Base-by-base conservation (phyloP, 1,284 basidiomycete species). In the Polyporus tsugae region DNA sequence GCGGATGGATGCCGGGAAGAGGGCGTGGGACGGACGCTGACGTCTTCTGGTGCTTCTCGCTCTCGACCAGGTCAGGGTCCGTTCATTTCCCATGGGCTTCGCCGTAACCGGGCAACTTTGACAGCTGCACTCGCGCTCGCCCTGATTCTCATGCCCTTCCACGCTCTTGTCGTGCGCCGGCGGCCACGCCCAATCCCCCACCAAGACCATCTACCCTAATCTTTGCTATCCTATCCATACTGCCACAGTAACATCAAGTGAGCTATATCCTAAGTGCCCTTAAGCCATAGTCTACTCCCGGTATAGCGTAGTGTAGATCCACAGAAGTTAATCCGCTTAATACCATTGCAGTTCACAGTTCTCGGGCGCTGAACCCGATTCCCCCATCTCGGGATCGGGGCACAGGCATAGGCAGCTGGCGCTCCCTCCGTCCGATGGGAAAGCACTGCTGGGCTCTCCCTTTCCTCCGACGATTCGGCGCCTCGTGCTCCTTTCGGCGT, bases 21-120 rank as follows among this genome's bases (percentile, higher is more conserved):
- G 29, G 41, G 22, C 68, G 64, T 69, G 68, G 36, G 68, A 69
- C 57, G 63, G 36, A 60, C 60, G 44, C 52, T 39, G 29, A 42
- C 60, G 25, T 38, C 64, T 60, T 59, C 55, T 59, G 22, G 29
- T 19, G 55, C 65, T 71, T 71, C 65, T 66, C 60, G 46, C 60
- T 52, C 67, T 69, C 67, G 70, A 52, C 67, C 63, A 61, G 67
- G 46, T 46, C 67, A 65, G 46, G 46, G 46, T 65, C 60, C 42
- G 60, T 60, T 63, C 65, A 62, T 62, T 70, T 73, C 72, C 72
- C 72, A 73, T 70, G 61, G 38, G 70, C 66, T 75, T 75, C 75
- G 67, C 71, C 65, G 76, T 74, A 74, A 72, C 72, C 75, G 73
- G 67, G 72, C 65, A 66, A 74, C 69, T 71, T 42, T 72, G 74